These are phyloP conservation scores for Penicillium sp. DNA, from an alignment of 2,329 filamentous ascomycete genomes.

Conservation along the genomic window DNA sequence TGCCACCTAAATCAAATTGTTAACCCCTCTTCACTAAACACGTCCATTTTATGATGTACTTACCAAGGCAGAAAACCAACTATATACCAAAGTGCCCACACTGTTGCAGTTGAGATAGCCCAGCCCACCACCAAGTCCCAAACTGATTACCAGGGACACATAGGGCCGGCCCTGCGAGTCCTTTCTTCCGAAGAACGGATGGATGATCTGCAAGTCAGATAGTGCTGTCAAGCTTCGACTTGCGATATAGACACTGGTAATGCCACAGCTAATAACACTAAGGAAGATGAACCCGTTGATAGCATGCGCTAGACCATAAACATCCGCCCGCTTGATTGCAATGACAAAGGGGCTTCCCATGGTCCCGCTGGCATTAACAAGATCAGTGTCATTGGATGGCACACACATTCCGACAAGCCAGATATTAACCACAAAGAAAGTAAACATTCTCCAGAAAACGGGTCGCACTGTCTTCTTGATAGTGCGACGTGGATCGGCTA, in stretches of 20 bases:
- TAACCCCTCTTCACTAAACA: background rate
- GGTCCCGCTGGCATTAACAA: constrained; percentile 32
- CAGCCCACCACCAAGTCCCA: constrained; percentile 33
- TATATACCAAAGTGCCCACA: constrained; percentile 30
- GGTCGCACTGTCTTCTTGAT: constrained; percentile 34
- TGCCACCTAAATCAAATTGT: constrained; percentile 21
- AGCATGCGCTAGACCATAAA: constrained; percentile 32
- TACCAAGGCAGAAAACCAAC: constrained; percentile 36
- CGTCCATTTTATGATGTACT: background rate
- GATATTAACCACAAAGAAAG: constrained; percentile 38
- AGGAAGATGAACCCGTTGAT: constrained; percentile 40
- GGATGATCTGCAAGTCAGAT: constrained; percentile 29
- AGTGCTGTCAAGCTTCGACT: constrained; percentile 36
- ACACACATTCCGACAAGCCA: constrained; percentile 41
- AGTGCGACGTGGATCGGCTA: constrained; percentile 30
- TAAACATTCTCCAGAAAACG: constrained; percentile 38
- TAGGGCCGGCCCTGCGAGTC: constrained; percentile 31
- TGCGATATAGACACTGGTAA: constrained; percentile 37
- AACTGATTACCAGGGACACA: constrained; percentile 30
- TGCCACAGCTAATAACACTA: constrained; percentile 36
- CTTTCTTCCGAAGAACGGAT: constrained; percentile 25
- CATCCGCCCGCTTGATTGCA: constrained; percentile 29
- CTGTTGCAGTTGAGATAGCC: constrained; percentile 37
- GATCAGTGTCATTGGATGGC: constrained; percentile 30
- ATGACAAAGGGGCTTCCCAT: constrained; percentile 36